phyloP scores from a whole-genome alignment of 148 eudicot genomes.

The Rheum nobile region DNA sequence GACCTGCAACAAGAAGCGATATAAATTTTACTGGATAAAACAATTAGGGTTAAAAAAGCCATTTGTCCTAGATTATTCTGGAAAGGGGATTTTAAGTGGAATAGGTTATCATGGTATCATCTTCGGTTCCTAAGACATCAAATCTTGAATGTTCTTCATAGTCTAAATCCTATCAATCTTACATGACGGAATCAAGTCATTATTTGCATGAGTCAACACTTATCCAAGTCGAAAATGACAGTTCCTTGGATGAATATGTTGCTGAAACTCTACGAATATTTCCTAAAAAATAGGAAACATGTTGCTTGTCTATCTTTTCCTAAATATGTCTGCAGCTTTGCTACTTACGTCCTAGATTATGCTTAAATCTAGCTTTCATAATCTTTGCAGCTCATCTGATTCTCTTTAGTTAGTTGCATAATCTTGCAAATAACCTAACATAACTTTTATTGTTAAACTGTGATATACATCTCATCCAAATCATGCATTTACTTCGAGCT shows the following conservation, averaged over 20 bases:
- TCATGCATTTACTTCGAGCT: not conserved
- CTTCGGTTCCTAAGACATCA: not conserved
- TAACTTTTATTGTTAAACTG: not conserved
- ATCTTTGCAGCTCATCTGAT: not conserved
- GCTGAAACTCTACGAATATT: not conserved
- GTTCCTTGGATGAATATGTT: not conserved
- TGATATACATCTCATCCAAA: not conserved
- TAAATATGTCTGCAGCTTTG: not conserved
- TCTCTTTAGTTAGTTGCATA: not conserved
- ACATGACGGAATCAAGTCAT: not conserved
- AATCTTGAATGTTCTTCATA: not conserved
- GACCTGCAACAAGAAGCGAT: conserved; percentile 37
- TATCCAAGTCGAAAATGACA: not conserved
- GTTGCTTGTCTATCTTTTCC: not conserved
- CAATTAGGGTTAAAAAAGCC: not conserved
- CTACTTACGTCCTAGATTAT: not conserved
- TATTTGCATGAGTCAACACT: not conserved
- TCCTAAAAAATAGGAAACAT: not conserved
- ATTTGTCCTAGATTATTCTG: not conserved
- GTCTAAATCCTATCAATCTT: not conserved
- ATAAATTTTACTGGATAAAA: not conserved
- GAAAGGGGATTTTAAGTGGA: not conserved
- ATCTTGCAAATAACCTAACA: not conserved
- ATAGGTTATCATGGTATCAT: not conserved
- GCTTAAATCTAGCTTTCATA: not conserved